These are phyloP conservation scores for Pseudozyma hubeiensis DNA, from an alignment of 1,284 basidiomycete genomes.

Conservation along the genomic window DNA sequence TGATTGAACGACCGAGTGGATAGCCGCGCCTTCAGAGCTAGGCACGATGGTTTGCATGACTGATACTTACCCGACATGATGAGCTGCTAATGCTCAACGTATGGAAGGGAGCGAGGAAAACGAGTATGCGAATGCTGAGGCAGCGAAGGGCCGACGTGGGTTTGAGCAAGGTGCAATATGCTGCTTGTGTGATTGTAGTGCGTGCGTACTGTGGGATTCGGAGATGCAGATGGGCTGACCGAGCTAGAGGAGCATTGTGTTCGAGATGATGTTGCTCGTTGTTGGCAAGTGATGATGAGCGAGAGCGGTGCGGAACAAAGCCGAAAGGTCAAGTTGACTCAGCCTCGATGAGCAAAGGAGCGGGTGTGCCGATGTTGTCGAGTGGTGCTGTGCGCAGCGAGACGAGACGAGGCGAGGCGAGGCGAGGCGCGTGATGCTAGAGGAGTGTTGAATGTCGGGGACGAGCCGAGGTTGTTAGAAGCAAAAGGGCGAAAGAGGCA, in stretches of 20 bases:
- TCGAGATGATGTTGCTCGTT: constrained; percentile 14
- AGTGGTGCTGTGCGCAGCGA: neutral
- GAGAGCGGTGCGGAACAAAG: constrained; percentile 4
- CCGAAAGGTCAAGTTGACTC: constrained; percentile 7
- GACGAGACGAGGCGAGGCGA: neutral
- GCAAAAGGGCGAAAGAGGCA: neutral
- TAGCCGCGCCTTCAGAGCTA: neutral
- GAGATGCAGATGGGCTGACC: neutral
- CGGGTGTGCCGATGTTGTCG: constrained; percentile 19
- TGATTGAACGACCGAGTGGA: too few species aligned
- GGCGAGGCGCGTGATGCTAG: neutral
- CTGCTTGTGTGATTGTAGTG: neutral
- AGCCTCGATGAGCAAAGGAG: constrained; percentile 8
- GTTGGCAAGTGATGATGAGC: constrained; percentile 3
- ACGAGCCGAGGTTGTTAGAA: constrained; percentile 15
- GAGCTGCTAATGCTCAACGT: neutral
- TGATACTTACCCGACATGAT: constrained; percentile 38
- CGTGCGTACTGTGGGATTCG: neutral
- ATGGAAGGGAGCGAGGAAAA: neutral
- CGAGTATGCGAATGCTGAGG: constrained; percentile 2
- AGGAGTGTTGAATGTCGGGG: constrained; percentile 6
- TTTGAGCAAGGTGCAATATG: neutral
- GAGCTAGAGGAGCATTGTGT: constrained; percentile 27
- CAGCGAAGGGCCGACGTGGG: neutral
- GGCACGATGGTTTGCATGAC: neutral